phyloP scores from a whole-genome alignment of 164 flowering plant species.

The Umbellularia californica region DNA sequence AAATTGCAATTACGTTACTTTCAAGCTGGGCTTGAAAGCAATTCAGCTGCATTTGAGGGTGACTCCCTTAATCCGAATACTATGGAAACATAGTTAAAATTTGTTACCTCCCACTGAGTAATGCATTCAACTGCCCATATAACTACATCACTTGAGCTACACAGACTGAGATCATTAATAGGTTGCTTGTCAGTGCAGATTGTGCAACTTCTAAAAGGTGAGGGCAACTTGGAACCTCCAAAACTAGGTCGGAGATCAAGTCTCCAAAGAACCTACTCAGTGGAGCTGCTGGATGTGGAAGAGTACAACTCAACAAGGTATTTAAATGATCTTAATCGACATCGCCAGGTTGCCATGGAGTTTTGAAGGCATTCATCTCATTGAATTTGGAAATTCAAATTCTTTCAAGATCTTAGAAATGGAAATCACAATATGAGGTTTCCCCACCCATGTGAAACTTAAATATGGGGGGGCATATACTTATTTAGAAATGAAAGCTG shows the following conservation, averaged over 20 bases:
- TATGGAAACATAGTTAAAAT: background rate
- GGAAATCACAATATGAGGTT: no score
- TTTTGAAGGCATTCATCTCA: background rate
- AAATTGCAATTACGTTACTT: background rate
- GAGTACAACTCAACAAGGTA: conserved; percentile 46
- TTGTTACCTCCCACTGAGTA: background rate
- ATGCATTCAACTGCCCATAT: no score
- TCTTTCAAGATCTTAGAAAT: background rate
- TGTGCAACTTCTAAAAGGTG: conserved; percentile 50
- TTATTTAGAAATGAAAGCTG: background rate
- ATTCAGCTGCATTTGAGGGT: background rate
- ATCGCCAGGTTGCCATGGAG: conserved; percentile 41
- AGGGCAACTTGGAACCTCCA: conserved; percentile 18
- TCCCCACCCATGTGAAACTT: no score
- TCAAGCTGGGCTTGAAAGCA: background rate
- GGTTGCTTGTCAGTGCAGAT: conserved; percentile 37
- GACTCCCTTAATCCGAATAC: background rate
- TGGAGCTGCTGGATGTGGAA: conserved; percentile 45
- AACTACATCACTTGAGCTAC: no score
- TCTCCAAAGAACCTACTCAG: conserved; percentile 47
- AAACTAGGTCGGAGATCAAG: conserved; percentile 27
- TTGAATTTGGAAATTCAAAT: background rate
- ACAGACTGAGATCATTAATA: no score
- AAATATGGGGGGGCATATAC: no score
- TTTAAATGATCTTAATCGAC: conserved; percentile 37